Base-by-base conservation (phyloP, 108 stramenopile genomes). In the Nitzschia putrida region DNA sequence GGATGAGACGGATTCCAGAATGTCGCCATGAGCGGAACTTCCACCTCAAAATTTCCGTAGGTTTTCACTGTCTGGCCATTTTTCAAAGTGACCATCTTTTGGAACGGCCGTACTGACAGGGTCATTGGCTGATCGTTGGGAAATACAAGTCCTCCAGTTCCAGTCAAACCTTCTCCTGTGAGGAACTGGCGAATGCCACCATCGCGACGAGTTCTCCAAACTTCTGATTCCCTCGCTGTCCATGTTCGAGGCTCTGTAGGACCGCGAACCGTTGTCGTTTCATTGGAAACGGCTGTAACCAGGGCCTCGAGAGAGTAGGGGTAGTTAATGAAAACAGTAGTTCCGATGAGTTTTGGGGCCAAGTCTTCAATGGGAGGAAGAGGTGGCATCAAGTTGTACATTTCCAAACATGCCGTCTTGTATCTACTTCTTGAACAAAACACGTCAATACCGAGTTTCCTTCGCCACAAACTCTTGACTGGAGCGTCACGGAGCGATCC, bases 21-120 rank as follows among this genome's bases (percentile, higher is more conserved):
- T 20, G 89, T 91, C 20, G 89, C 79, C 53, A 86, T 77, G 37
- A 90, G 55, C 10, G 95, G 94, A 10, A 96, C 80, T 58, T 94
- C 90, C 22, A 97, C 83, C 79, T 98, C 97, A 47, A 82, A 83
- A 41, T 80, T 79, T 6, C 91, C 92, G 66, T 87, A 99, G 9
- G 89, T 80, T 72, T 98, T 95, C 1, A 61, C 84, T 45, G 53
- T 50, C 34, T 79, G 77, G 18, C 95, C 95, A 57, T 88, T 85
- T 37, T 80, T 71, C 18, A 76, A 54, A 11, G 81, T 75, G 4
- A 77, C 85, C 56, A 98, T 74, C 23, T 83, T 90, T 67, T 91
- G 79, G 44, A 99, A 76, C 34, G 97, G 96, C 8, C 92, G 76
- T 0, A 96, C 92, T 34, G 66, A 83, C 21, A 99, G 51, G 55